phyloP scores from a whole-genome alignment of 495 filamentous ascomycete genomes.

The Pseudomonodictys pantanalensis region DNA sequence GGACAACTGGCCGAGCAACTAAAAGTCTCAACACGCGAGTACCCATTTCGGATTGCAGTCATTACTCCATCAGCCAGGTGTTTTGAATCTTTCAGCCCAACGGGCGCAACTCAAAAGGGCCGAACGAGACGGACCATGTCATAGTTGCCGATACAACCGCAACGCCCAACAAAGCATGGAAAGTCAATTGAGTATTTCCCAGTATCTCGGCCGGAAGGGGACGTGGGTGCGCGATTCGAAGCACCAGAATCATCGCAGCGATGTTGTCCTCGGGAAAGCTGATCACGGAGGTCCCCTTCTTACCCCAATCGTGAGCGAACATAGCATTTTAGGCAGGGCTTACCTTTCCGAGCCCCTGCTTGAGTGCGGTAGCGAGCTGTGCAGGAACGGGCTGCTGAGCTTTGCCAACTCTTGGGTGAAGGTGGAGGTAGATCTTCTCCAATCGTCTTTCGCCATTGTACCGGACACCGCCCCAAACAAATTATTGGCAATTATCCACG shows the following conservation, averaged over 20 bases:
- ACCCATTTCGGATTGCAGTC: too few species aligned
- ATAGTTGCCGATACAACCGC: not conserved
- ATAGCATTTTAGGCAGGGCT: not conserved
- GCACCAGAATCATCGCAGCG: not conserved
- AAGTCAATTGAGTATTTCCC: not conserved
- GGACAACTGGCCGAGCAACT: too few species aligned
- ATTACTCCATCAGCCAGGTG: too few species aligned
- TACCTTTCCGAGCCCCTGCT: not conserved
- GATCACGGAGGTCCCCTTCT: not conserved
- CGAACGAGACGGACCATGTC: not conserved
- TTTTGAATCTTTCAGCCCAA: not conserved
- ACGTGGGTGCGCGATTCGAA: slow-evolving; percentile 1
- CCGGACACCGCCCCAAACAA: too few species aligned
- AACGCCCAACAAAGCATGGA: not conserved
- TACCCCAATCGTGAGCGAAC: not conserved
- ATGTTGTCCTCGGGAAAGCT: not conserved
- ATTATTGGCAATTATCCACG: too few species aligned
- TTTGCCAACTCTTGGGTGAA: not conserved
- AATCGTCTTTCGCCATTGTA: too few species aligned
- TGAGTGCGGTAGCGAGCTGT: not conserved
- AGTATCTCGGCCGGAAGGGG: not conserved
- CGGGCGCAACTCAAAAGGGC: not conserved
- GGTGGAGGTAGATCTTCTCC: not conserved
- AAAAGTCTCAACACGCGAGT: too few species aligned
- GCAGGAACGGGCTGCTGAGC: not conserved